Evolutionary conservation across 2,329 filamentous ascomycete species (phyloP).

Genomic region (Incumbomyces delicatus): DNA sequence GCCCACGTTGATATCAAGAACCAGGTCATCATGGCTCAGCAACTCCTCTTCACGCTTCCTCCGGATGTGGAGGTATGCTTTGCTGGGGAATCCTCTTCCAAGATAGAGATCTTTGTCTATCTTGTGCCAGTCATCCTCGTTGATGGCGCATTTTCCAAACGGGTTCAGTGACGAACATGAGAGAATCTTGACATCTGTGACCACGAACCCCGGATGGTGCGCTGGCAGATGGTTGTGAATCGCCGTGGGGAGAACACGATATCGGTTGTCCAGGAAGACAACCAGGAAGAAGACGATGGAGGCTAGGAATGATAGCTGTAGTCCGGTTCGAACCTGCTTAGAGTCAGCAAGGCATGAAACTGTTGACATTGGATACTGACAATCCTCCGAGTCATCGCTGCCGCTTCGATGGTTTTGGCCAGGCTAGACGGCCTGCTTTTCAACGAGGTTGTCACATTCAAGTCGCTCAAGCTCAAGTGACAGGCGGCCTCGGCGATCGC

Average conservation of each 20-base stretch:
- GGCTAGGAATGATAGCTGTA: constrained; percentile 62
- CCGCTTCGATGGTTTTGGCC: no score
- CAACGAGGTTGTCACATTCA: not conserved
- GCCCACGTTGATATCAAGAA: constrained; percentile 68
- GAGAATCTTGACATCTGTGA: constrained; percentile 74
- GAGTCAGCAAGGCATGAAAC: constrained; percentile 6
- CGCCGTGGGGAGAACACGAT: constrained; percentile 71
- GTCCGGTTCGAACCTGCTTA: constrained; percentile 50
- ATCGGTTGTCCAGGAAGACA: constrained; percentile 78
- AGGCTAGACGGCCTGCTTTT: not conserved
- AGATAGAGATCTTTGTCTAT: constrained; percentile 86
- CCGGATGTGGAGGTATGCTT: constrained; percentile 71
- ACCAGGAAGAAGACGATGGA: constrained; percentile 60
- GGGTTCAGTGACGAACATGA: constrained; percentile 66
- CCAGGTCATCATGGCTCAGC: constrained; percentile 60
- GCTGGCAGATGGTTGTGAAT: constrained; percentile 81
- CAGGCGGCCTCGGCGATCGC: not conserved
- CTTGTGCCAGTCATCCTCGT: constrained; percentile 64
- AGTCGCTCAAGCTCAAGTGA: not conserved
- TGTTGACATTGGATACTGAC: not conserved
- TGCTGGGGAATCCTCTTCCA: constrained; percentile 60
- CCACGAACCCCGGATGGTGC: constrained; percentile 72
- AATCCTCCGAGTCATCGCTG: constrained; percentile 8
- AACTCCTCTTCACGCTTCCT: constrained; percentile 82
- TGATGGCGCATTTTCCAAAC: constrained; percentile 66